Evolutionary conservation across 345 rosid genomes (phyloP), one percentile per base, ranked within the genome.

Genomic region (Trapa incisa): DNA sequence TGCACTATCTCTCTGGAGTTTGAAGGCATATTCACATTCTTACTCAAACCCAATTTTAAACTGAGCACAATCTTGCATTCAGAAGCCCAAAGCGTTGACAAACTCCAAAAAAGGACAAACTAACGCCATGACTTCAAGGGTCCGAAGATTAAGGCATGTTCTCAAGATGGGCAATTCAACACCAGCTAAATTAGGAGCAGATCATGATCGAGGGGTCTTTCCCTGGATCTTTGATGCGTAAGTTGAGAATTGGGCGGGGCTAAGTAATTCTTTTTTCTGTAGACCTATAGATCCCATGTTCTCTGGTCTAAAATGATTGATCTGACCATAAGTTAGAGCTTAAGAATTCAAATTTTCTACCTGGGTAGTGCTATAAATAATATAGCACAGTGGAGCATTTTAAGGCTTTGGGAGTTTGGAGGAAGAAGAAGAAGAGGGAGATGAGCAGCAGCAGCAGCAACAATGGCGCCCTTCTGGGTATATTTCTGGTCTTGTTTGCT

Each of bases 401-500:
- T 4, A 16, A 50, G n/a, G 5, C 3, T 54, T 22, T 54, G 2
- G 60, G 60, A 5, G 60, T 22, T 2, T n/a, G 32, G 33, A 54
- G 22, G 60, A 14, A 50, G 60, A 54, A 35, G 54, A 37, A 15
- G 65, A 36, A 67, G 65, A 36, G 65, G 80, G 35, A 60, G 76
- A 50, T 50, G 36, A 61, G 65, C 17, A 66, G 54, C 53, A 64
- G 71, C 43, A 61, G 65, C 17, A 66, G 47, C 53, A 64, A 68
- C 43, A 53, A 54, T n/a, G 42, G 37, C 47, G 39, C 53, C 12
- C 50, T 68, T 0, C 37, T 65, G 56, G 15, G 66, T 43, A 8
- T 75, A 61, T 41, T 77, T 47, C 15, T 73, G 37, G n/a, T 67
- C 48, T n/a, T 22, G 29, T 22, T 68, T 4, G 39, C 70, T 70